Evolutionary conservation across 2,329 filamentous ascomycete genomes (phyloP), one percentile per base, ranked within the genome.

Genomic region (Gremmenia infestans): DNA sequence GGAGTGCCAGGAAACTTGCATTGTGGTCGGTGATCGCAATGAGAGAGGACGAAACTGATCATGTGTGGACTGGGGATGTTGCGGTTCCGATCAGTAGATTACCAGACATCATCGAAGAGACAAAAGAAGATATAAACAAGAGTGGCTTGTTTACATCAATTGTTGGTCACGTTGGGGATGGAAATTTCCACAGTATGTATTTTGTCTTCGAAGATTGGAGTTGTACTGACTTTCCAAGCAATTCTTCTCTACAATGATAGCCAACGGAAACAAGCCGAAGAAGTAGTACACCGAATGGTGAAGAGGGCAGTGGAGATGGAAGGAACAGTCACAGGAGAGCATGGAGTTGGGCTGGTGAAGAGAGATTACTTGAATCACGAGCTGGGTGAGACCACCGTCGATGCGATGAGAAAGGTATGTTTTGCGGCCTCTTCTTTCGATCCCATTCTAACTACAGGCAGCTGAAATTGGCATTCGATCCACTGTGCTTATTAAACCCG

Each of bases 51-150:
- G 74, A 81, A 69, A 46, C 78, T n/a, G 86, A 92, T 61, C 83
- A 82, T 53, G 86, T 94, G 3, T 94, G 89, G 89, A 93, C 89
- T 0, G 89, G 88, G 1, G 90, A 95, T 67, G 90, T 94, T 11
- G 90, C 90, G 0, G 90, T 95, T 53, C 90, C 90, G 14, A 86
- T 94, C 70, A 88, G 83, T 60, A 77, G 80, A 58, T 71, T 94
- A 64, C 82, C 89, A 3, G 81, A 87, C 60, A 83, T 92, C 56
- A 91, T 93, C 62, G 88, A 91, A 71, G 81, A 87, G 71, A 91
- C 89, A 1, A 87, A 89, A 67, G 75, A 76, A 23, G 79, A 86
- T 61, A 78, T 86, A 53, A 72, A 69, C 52, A 77, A 76, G 66
- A 80, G 77, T 57, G 83, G 83, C 4, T 71, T 87, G 52, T 76